Evolutionary conservation across 2,329 filamentous ascomycete genomes (phyloP), one percentile per base, ranked within the genome.

Genomic region (Phyllosticta citriasiana): DNA sequence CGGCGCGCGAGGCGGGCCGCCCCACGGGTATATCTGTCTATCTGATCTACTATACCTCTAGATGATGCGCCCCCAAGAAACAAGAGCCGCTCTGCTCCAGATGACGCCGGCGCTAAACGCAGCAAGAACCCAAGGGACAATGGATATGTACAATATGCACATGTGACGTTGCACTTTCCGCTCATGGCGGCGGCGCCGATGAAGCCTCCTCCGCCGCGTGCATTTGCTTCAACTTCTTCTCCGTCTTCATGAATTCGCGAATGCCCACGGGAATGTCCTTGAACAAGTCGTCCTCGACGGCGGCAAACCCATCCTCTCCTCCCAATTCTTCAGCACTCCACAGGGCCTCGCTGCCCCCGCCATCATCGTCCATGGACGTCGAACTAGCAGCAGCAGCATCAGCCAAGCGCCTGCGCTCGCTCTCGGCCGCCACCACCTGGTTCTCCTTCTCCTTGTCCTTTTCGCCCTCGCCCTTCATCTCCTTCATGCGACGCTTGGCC

Each of bases 231-330:
- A 99, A 74, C 73, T 80, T 87, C 82, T 97, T 97, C 78, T 99
- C 94, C 63, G 88, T 91, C 78, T 88, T 91, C 93, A 99, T 97
- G 70, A 99, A 99, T 73, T 96, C 93, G 64, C 90, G 81, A 66
- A 99, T 97, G 0, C 93, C 94, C 9, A 97, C 89, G 0, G 94
- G 93, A 58, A 99, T 86, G 66, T 84, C 84, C 57, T 84, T 83
- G 69, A 96, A 95, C 40, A 96, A 71, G 57, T 89, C 85, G 2
- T 85, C 85, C 68, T 74, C 68, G 69, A 65, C 71, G 68, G 53
- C 72, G 65, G 26, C 69, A 33, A 57, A 59, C 47, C 59, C 63
- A 3, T 61, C 59, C 10, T 57, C 71, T 10, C 72, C 73, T 27
- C 78, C 72, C 14, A 25, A 9, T 25, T 68, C 61, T 25, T 74